Base-by-base conservation (phyloP, 306 rosid genomes). In the Macrotyloma uniflorum region DNA sequence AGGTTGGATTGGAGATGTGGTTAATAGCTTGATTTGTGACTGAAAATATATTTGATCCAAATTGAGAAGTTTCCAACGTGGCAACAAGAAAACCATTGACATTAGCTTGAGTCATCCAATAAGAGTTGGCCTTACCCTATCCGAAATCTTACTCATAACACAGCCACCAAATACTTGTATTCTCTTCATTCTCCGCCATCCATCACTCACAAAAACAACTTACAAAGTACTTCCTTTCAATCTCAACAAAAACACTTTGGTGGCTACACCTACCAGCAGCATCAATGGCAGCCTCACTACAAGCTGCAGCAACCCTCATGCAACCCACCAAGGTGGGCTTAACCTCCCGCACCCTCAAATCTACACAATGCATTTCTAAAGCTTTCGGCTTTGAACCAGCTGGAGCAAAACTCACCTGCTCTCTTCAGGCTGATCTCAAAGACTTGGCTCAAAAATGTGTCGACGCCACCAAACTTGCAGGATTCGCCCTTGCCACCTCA, bases 401-500 rank as follows among this genome's bases (percentile, higher is more conserved):
- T 69, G 76, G 15, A 0, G 8, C 86, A 13, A 82, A 75, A 46
- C 42, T 82, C 62, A 53, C 74, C 2, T 85, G 88, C 51, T 82
- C 88, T 45, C 82, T 85, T 69, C 72, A 82, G 2, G 0, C 79
- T 36, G 79, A 85, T 78, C 57, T 85, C 20, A 91, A 95, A 80
- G 99, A 95, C 54, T 75, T 95, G 23, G 82, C 96, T 50, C 75
- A 86, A 8, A 93, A 87, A 45, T 93, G 83, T 75, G 67, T 81
- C 8, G 94, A 95, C 5, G 99, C 94, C 73, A 65, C 97, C 70
- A 95, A 95, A 82, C 79, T 95, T 54, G 98, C 99, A 1, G 99
- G 99, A 14, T 86, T 95, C 63, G 98, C 99, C 62, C 99, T 95
- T 72, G 99, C 98, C 58, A 91, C 99, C 70, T 95, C 99, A 38